A percentile compares a stretch with the other conserved stretches of the same genome.
These are phyloP conservation scores for Collybia mongolica DNA, from an alignment of 768 basidiomycete species.

Conservation along the genomic window DNA sequence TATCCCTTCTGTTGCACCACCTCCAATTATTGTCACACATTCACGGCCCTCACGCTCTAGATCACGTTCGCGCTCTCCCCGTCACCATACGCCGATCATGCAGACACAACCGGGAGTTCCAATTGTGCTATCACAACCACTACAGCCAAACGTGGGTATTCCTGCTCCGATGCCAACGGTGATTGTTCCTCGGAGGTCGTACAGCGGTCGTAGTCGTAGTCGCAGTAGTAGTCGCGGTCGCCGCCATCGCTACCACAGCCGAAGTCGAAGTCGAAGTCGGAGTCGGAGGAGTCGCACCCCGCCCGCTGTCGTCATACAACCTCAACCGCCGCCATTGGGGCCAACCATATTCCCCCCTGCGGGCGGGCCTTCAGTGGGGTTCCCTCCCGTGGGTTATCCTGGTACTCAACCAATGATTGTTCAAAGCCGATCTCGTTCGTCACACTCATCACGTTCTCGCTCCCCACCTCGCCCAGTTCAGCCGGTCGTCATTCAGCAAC, in stretches of 20 bases:
- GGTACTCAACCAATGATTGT: not conserved
- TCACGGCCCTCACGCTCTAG: not conserved
- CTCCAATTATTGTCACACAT: not conserved
- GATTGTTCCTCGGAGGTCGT: slow-evolving; percentile 4
- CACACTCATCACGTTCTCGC: slow-evolving; percentile 5
- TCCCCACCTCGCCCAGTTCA: slow-evolving; percentile 1
- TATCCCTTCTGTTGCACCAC: not conserved
- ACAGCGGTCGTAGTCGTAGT: not conserved
- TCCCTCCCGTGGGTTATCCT: not conserved
- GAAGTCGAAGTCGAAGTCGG: not conserved
- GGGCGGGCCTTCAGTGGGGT: slow-evolving; percentile 2
- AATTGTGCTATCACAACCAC: not conserved
- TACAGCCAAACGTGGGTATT: not conserved
- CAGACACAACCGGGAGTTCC: not conserved
- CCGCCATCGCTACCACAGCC: not conserved
- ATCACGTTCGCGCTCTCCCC: not conserved
- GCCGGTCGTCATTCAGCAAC: slow-evolving; percentile 6
- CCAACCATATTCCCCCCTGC: slow-evolving; percentile 1
- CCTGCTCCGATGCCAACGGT: not conserved
- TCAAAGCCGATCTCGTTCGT: slow-evolving; percentile 7
- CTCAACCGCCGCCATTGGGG: not conserved
- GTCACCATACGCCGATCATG: not conserved
- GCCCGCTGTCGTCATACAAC: not conserved
- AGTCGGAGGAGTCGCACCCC: not conserved
- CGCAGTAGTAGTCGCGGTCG: slow-evolving; percentile 2